A percentile compares a stretch with the other conserved stretches of the same genome.
Evolutionary conservation across 805 yeast species (phyloP).

Genomic region (Maudiozyma saulgeensis): DNA sequence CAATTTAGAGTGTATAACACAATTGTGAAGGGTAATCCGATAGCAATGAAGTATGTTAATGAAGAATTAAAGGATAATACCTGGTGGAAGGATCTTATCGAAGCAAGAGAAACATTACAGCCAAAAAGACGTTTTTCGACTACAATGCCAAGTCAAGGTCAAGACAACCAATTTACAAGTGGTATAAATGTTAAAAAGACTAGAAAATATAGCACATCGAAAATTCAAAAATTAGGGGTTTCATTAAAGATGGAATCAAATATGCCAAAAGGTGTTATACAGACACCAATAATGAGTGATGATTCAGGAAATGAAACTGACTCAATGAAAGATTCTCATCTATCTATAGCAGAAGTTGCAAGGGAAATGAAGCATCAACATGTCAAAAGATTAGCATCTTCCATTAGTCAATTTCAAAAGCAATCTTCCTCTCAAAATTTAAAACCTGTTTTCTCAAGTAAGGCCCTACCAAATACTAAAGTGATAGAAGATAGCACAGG

Average conservation of each 20-base stretch:
- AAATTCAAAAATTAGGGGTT: slow-evolving; percentile 67
- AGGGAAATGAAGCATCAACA: slow-evolving; percentile 4
- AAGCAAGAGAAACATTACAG: slow-evolving; percentile 39
- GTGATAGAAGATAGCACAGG: slow-evolving; percentile 62
- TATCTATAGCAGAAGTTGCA: slow-evolving; percentile 7
- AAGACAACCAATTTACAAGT: slow-evolving; percentile 1
- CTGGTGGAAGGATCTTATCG: slow-evolving; percentile 76
- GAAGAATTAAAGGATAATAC: slow-evolving; percentile 47
- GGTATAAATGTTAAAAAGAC: slow-evolving; percentile 10
- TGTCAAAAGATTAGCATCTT: slow-evolving; percentile 1
- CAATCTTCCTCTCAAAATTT: slow-evolving; percentile 9
- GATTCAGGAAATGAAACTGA: slow-evolving; percentile 27
- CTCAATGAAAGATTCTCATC: slow-evolving; percentile 7
- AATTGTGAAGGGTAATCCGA: slow-evolving; percentile 58
- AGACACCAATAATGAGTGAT: slow-evolving; percentile 22
- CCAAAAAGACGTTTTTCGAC: slow-evolving; percentile 26
- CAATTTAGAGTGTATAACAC: slow-evolving; percentile 58
- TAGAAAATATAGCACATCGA: slow-evolving; percentile 38
- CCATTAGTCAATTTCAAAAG: slow-evolving; percentile 1
- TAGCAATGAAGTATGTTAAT: slow-evolving; percentile 39
- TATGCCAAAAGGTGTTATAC: slow-evolving; percentile 30
- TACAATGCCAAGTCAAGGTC: slow-evolving; percentile 16
- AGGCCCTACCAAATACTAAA: slow-evolving; percentile 59
- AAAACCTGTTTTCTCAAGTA: slow-evolving; percentile 61
- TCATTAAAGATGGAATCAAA: slow-evolving; percentile 69